Conservation (phyloP, 306 rosid genomes). For the Citrullus colocynthis region DNA sequence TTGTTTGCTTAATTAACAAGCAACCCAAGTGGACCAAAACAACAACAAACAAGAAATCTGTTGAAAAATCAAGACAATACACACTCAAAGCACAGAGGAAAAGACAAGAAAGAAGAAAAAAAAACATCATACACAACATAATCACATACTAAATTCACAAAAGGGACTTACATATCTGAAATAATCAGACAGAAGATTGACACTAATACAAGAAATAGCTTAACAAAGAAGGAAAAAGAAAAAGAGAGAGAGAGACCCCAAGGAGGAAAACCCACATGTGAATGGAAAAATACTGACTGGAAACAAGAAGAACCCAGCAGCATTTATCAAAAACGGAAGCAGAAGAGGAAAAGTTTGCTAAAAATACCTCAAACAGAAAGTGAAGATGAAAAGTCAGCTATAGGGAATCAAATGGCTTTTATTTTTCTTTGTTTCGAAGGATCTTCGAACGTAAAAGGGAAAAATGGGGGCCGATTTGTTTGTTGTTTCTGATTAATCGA, state of each 20-base stretch:
- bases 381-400: not conserved
- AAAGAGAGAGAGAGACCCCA: not conserved
- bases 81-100: not conserved
- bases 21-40: not conserved
- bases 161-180: not conserved
- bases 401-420: not conserved
- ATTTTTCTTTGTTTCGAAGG: not conserved
- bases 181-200: not conserved
- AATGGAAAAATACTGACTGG: not conserved
- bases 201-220: not conserved
- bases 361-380: slow-evolving; percentile 5
- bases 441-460: not conserved
- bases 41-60: not conserved
- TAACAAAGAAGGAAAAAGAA: not conserved
- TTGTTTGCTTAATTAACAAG: not conserved
- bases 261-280: not conserved
- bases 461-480: not conserved
- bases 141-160: not conserved
- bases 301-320: not conserved
- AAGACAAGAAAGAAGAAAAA: not conserved
- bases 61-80: not conserved
- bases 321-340: not conserved
- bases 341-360: not conserved
- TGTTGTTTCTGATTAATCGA: not conserved
- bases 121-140: not conserved